Evolutionary conservation across 495 filamentous ascomycete species (phyloP).

Genomic region (Umbilicaria muhlenbergii): DNA sequence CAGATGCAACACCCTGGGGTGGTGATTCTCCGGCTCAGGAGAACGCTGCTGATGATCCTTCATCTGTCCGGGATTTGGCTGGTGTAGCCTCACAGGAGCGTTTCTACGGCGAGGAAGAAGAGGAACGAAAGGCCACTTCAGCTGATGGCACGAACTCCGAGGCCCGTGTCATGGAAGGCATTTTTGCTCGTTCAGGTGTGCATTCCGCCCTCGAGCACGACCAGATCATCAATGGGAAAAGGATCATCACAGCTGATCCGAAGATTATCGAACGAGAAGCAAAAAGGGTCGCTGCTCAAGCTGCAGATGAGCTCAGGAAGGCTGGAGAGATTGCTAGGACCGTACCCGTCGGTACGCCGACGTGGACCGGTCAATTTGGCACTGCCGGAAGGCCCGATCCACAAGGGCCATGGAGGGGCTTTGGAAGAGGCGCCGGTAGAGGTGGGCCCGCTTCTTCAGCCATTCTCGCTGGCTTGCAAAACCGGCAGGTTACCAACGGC

Average conservation of each 20-base stretch:
- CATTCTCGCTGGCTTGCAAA: constrained; percentile 44
- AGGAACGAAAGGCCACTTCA: constrained; percentile 19
- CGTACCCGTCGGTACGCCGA: constrained; percentile 69
- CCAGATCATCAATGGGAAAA: constrained; percentile 58
- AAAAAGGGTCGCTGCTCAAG: constrained; percentile 57
- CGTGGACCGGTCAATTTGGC: constrained; percentile 83
- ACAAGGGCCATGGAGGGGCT: constrained; percentile 15
- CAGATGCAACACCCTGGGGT: background rate
- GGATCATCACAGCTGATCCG: constrained; percentile 46
- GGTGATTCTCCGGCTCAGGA: constrained; percentile 8
- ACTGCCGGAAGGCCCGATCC: constrained; percentile 43
- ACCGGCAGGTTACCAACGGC: constrained; percentile 31
- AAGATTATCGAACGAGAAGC: constrained; percentile 71
- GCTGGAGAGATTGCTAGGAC: constrained; percentile 54
- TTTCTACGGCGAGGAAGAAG: constrained; percentile 27
- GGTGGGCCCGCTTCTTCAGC: constrained; percentile 35
- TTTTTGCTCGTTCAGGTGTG: constrained; percentile 73
- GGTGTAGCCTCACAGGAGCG: constrained; percentile 45
- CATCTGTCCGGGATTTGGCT: constrained; percentile 27
- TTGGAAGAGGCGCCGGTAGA: constrained; percentile 12
- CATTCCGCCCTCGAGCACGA: constrained; percentile 82
- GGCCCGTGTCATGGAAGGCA: constrained; percentile 64
- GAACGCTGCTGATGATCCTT: constrained; percentile 20
- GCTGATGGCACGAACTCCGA: constrained; percentile 32
- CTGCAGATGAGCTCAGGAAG: constrained; percentile 54